Conservation (phyloP, 768 basidiomycete genomes). For the Cystofilobasidium ferigula region DNA sequence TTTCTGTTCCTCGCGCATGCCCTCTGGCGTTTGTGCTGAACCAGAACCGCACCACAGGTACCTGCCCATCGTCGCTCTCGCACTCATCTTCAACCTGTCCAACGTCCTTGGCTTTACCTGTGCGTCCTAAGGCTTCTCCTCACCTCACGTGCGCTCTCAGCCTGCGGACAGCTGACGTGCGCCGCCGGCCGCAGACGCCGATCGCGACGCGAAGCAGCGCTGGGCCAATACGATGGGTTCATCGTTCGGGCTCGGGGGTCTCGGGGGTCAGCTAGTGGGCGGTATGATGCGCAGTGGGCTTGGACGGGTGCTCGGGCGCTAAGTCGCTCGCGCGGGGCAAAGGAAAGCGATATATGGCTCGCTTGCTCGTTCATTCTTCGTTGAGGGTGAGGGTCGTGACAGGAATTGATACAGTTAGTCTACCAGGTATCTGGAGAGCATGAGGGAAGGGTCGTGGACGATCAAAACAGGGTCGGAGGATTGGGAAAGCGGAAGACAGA, state of each 20-base stretch:
- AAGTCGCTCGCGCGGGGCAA: neutral
- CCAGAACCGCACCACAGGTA: constrained; percentile 56
- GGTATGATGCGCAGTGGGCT: constrained; percentile 73
- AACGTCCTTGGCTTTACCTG: constrained; percentile 97
- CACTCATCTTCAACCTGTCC: constrained; percentile 88
- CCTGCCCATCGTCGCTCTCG: constrained; percentile 84
- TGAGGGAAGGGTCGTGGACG: no score
- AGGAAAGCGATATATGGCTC: no score
- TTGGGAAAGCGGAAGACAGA: no score
- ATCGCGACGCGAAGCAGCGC: constrained; percentile 81
- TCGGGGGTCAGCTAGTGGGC: constrained; percentile 73
- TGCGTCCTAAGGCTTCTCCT: constrained; percentile 47
- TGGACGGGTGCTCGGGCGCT: constrained; percentile 56
- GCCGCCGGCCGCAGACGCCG: constrained; percentile 39
- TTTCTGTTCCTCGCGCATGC: neutral
- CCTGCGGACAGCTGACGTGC: no score
- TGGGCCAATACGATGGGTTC: constrained; percentile 65
- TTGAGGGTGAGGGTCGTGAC: neutral
- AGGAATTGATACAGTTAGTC: no score
- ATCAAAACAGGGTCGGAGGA: no score
- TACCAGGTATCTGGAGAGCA: no score
- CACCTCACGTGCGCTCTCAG: neutral
- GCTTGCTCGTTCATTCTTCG: no score
- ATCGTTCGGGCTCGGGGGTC: constrained; percentile 63
- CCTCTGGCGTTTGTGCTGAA: neutral